Conservation (phyloP, 768 basidiomycete species). For the Pleurotus tuber-regium region DNA sequence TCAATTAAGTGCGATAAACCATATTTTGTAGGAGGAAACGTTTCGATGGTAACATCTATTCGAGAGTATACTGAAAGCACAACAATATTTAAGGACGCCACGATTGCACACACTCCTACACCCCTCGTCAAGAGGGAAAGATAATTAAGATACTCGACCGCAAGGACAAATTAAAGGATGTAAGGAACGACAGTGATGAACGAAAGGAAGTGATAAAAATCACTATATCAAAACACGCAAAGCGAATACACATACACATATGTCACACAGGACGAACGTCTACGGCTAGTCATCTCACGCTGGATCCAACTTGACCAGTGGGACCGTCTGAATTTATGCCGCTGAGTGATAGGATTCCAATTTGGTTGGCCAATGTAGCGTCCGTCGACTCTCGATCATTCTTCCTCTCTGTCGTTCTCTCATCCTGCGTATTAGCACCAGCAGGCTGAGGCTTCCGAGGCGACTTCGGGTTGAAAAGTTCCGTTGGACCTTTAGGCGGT, state of each 20-base stretch:
- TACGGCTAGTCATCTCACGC: too few species aligned
- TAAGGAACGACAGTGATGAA: not conserved
- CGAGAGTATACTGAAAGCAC: constrained; percentile 6
- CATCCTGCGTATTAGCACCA: constrained; percentile 9
- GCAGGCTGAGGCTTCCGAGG: constrained; percentile 18
- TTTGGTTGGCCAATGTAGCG: constrained; percentile 34
- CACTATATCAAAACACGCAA: too few species aligned
- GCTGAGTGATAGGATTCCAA: not conserved
- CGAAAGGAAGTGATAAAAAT: too few species aligned
- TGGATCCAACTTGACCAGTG: too few species aligned
- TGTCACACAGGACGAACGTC: too few species aligned
- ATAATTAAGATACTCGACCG: constrained; percentile 1
- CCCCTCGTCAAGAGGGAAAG: constrained; percentile 1
- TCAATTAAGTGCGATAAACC: not conserved
- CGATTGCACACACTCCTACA: not conserved
- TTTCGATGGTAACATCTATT: constrained; percentile 9
- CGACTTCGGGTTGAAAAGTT: constrained; percentile 35
- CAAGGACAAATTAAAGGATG: constrained; percentile 4
- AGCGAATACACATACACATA: too few species aligned
- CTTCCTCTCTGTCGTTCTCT: constrained; percentile 26
- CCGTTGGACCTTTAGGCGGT: constrained; percentile 40
- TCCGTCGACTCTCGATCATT: constrained; percentile 33
- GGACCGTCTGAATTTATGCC: too few species aligned
- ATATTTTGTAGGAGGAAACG: not conserved
- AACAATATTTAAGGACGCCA: not conserved